phyloP scores from a whole-genome alignment of 768 basidiomycete species.

The Boletus barrowsii region DNA sequence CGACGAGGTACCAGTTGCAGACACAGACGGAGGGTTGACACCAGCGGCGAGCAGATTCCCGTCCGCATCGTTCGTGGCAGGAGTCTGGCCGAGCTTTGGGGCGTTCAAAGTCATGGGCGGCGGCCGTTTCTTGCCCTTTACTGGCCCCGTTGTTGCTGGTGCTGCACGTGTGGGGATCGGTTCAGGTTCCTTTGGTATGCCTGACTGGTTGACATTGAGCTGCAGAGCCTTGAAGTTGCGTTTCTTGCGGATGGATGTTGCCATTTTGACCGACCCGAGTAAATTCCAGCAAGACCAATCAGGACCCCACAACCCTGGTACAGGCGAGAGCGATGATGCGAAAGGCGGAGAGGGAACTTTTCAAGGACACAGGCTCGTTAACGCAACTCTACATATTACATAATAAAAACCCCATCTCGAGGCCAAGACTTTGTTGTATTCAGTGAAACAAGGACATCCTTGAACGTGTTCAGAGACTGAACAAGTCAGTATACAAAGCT shows the following conservation, averaged over 20 bases:
- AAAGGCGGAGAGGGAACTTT: conserved; percentile 19
- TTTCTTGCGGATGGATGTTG: conserved; percentile 79
- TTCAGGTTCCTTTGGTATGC: conserved; percentile 38
- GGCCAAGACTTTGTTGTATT: too few relatives aligned
- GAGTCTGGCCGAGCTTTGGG: conserved; percentile 52
- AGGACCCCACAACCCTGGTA: not conserved
- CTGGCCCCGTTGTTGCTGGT: conserved; percentile 34
- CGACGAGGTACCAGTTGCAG: conserved; percentile 48
- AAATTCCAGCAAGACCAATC: conserved; percentile 3
- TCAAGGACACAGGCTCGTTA: not conserved
- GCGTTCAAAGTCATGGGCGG: conserved; percentile 82
- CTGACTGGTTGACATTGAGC: conserved; percentile 54
- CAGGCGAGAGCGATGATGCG: conserved; percentile 9
- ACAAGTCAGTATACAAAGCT: too few relatives aligned
- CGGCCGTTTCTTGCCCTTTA: conserved; percentile 65
- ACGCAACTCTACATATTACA: conserved; percentile 14
- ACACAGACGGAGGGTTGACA: conserved; percentile 49
- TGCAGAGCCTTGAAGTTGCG: conserved; percentile 87
- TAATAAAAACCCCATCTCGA: conserved; percentile 14
- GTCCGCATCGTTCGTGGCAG: conserved; percentile 31
- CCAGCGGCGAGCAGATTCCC: conserved; percentile 48
- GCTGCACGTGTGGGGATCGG: conserved; percentile 49
- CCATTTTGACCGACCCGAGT: conserved; percentile 29
- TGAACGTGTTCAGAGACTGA: too few relatives aligned
- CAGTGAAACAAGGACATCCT: not conserved